phyloP scores from a whole-genome alignment of 192 early-diverging fungal species.

The Umbelopsis sp. region DNA sequence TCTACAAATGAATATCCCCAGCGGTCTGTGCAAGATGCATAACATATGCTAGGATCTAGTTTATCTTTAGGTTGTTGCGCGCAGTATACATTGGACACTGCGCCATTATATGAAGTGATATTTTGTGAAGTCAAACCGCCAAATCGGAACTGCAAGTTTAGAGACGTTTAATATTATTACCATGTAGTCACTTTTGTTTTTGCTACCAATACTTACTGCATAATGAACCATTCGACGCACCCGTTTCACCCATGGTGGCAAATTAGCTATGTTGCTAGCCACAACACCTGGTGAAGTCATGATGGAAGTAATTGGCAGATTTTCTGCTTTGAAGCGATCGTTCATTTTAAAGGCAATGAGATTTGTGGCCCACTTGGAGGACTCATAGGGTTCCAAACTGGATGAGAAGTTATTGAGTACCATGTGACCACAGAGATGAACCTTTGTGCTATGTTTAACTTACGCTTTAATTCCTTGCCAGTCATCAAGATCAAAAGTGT shows the following conservation, averaged over 20 bases:
- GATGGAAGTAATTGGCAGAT: conserved; percentile 43
- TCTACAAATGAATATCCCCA: conserved; percentile 34
- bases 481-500: conserved; percentile 40
- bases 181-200: not conserved
- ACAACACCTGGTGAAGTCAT: conserved; percentile 61
- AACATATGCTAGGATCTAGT: conserved; percentile 12
- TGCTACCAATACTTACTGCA: conserved; percentile 1
- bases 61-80: conserved; percentile 32
- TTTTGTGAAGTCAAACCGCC: conserved; percentile 51
- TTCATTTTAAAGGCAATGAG: conserved; percentile 45
- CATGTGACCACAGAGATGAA: not conserved
- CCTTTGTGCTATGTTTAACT: not conserved
- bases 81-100: conserved; percentile 48
- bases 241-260: conserved; percentile 42
- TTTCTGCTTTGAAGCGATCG: conserved; percentile 26
- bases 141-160: conserved; percentile 39
- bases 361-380: conserved; percentile 58
- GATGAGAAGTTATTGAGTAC: not conserved
- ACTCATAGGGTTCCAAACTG: conserved; percentile 53
- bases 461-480: conserved; percentile 55
- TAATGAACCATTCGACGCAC: conserved; percentile 31
- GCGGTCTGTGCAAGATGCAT: conserved; percentile 24
- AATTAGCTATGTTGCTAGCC: conserved; percentile 48
- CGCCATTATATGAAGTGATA: conserved; percentile 50
- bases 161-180: not conserved